These are phyloP conservation scores for Apiotrichum veenhuisii DNA, from an alignment of 1,284 basidiomycete species.

Conservation along the genomic window DNA sequence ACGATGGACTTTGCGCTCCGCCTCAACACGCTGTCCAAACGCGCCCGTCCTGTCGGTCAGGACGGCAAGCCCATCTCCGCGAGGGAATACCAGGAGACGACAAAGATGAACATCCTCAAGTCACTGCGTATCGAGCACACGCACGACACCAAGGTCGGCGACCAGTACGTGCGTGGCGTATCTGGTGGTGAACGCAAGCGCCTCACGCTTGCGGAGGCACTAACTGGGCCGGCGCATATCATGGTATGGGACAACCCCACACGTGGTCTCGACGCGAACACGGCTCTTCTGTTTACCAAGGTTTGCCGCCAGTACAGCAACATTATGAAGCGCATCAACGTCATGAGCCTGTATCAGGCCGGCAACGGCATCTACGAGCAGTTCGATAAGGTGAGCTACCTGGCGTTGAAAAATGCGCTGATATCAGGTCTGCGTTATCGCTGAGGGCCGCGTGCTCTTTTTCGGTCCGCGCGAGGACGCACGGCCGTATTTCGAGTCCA, in stretches of 20 bases:
- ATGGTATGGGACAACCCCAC: conserved; percentile 61
- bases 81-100: conserved; percentile 10
- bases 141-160: conserved; percentile 59
- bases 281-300: conserved; percentile 73
- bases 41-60: conserved; percentile 26
- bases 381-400: conserved; percentile 53
- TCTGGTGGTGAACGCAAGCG: conserved; percentile 67
- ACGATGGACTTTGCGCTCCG: conserved; percentile 45
- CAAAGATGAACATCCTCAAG: conserved; percentile 52
- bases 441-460: conserved; percentile 74
- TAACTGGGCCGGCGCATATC: conserved; percentile 60
- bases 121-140: conserved; percentile 74
- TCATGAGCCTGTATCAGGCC: conserved; percentile 73
- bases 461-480: conserved; percentile 70
- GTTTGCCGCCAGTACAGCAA: conserved; percentile 72
- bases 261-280: conserved; percentile 71
- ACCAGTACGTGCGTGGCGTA: conserved; percentile 69
- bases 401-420: conserved; percentile 1
- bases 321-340: conserved; percentile 68
- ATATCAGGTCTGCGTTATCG: conserved; percentile 61
- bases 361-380: conserved; percentile 53
- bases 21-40: conserved; percentile 34
- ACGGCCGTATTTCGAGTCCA: conserved; percentile 67
- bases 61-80: conserved; percentile 39
- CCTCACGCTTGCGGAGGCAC: conserved; percentile 68